Evolutionary conservation across 306 rosid species (phyloP), one percentile per base, ranked within the genome.

Genomic region (Castanea crenata): DNA sequence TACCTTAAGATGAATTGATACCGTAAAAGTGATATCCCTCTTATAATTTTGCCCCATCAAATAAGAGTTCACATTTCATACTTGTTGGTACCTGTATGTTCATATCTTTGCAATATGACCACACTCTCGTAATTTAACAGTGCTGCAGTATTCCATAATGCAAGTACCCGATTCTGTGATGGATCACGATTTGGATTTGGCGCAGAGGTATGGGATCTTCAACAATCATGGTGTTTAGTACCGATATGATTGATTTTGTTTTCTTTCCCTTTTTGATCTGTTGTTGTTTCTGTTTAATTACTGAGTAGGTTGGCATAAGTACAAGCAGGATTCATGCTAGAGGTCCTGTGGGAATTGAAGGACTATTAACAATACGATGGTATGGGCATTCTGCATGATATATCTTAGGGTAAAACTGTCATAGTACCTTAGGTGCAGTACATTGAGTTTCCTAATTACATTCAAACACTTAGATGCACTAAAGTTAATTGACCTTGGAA

Each of bases 321-420:
- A 89, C 93, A 19, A 82, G 94, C 69, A 82, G 92, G 68, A 92
- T 89, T 83, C 99, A 95, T 83, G 92, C 94, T 73, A 83, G 99
- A 81, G 99, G 97, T 71, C 97, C 99, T 1, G 97, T 95, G n/a
- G 99, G 97, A 80, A 95, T 95, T n/a, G 99, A 94, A 78, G 99
- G 99, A 51, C 76, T 94, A 79, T 78, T 92, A 81, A 92, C 97
- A 59, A 81, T 88, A 38, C 79, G 92, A 92, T 94, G 99, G 99
- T 94, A 92, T 51, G 63, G 1, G 35, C 79, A 54, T 80, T 78
- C 62, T 71, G 20, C 80, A 59, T 56, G 29, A n/a, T 2, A 41
- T 41, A 8, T 8, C 46, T 41, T 41, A 8, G 46, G 12, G 46
- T 41, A 41, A 38, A 38, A 38, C 44, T 6, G 44, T 38, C 9